These are phyloP conservation scores for Fusarium heterosporum DNA, from an alignment of 2,329 filamentous ascomycete species.

Conservation along the genomic window DNA sequence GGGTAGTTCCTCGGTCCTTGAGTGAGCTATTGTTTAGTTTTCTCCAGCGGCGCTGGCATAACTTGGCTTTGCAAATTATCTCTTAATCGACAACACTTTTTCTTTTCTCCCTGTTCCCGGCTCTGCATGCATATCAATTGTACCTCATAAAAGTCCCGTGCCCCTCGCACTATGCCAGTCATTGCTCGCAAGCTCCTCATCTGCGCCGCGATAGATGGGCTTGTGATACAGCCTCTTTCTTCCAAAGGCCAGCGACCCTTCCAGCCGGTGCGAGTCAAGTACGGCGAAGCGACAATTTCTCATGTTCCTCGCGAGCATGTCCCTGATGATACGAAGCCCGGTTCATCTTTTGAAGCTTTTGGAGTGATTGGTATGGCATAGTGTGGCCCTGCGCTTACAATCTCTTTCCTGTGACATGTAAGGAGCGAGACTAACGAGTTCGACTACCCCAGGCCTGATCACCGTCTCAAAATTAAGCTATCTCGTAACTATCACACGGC, in stretches of 20 bases:
- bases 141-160: slow-evolving; percentile 23
- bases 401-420: slow-evolving; percentile 19
- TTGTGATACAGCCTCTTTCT: slow-evolving; percentile 80
- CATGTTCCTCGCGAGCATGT: slow-evolving; percentile 58
- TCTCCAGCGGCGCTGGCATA: slow-evolving; percentile 7
- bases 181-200: slow-evolving; percentile 84
- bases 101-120: slow-evolving; percentile 9
- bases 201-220: slow-evolving; percentile 83
- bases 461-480: slow-evolving; percentile 85
- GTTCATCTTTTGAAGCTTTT: slow-evolving; percentile 68
- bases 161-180: slow-evolving; percentile 71
- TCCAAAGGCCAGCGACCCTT: slow-evolving; percentile 67
- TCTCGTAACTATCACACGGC: slow-evolving; percentile 85
- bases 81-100: slow-evolving; percentile 10
- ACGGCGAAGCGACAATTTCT: slow-evolving; percentile 67
- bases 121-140: slow-evolving; percentile 19
- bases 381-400: slow-evolving; percentile 21
- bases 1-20: slow-evolving; percentile 31
- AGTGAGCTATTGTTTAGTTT: slow-evolving; percentile 17
- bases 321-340: slow-evolving; percentile 58
- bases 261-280: slow-evolving; percentile 76
- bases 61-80: slow-evolving; percentile 6
- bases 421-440: slow-evolving; percentile 15
- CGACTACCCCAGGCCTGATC: slow-evolving; percentile 74
- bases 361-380: slow-evolving; percentile 65